These are phyloP conservation scores for Psilocybe subaeruginosa DNA, from an alignment of 768 basidiomycete genomes.

Conservation along the genomic window DNA sequence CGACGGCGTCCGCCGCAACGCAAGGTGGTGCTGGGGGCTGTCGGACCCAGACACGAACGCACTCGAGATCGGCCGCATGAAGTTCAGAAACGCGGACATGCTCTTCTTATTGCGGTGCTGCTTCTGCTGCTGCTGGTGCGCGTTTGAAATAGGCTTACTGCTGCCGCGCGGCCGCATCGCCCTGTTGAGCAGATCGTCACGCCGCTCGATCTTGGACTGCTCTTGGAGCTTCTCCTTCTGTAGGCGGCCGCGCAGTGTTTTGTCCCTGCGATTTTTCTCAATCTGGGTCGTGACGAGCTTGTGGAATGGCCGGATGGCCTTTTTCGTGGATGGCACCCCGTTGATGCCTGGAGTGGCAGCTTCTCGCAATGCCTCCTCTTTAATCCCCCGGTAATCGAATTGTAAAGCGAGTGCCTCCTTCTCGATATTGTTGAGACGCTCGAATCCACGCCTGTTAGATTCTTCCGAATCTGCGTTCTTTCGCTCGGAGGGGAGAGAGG, in stretches of 20 bases:
- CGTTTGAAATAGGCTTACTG: slow-evolving; percentile 40
- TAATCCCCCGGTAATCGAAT: slow-evolving; percentile 74
- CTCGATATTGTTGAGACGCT: slow-evolving; percentile 77
- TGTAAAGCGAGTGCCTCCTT: slow-evolving; percentile 61
- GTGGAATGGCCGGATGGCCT: slow-evolving; percentile 67
- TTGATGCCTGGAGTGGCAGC: slow-evolving; percentile 44
- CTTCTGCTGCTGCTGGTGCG: slow-evolving; percentile 43
- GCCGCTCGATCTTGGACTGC: slow-evolving; percentile 70
- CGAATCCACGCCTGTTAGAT: slow-evolving; percentile 67
- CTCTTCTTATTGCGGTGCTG: slow-evolving; percentile 88
- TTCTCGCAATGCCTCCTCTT: slow-evolving; percentile 77
- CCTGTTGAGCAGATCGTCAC: slow-evolving; percentile 74
- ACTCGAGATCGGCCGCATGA: slow-evolving; percentile 89
- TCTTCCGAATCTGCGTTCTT: slow-evolving; percentile 55
- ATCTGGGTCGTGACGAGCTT: slow-evolving; percentile 64
- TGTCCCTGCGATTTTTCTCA: slow-evolving; percentile 84
- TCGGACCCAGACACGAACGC: slow-evolving; percentile 79
- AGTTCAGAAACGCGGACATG: slow-evolving; percentile 81
- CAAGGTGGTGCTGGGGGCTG: slow-evolving; percentile 41
- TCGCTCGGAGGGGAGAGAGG: slow-evolving; percentile 44
- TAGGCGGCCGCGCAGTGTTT: slow-evolving; percentile 65
- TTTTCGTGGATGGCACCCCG: slow-evolving; percentile 52
- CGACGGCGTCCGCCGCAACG: slow-evolving; percentile 59
- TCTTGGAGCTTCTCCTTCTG: slow-evolving; percentile 79
- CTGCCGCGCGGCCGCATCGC: slow-evolving; percentile 63